Evolutionary conservation across 1,284 basidiomycete genomes (phyloP), one percentile per base, ranked within the genome.

Genomic region (Cutaneotrichosporon sp.): DNA sequence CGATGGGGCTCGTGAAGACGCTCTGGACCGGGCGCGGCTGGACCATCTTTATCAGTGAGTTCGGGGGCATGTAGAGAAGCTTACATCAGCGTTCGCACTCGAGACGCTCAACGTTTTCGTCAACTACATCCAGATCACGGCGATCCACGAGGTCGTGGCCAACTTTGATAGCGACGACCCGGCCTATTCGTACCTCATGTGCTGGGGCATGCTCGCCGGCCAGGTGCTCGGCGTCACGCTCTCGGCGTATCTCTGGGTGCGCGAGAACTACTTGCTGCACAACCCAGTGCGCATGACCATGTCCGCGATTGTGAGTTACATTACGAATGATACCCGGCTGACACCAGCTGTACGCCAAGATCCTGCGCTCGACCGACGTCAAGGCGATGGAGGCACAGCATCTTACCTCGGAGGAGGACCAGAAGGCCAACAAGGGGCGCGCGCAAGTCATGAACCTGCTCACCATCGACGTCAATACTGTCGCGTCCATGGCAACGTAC

Each of bases 381-480:
- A 74, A 75, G 65, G 67, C 73, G 0, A 69, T 76, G 59, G 76
- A 80, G 58, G 73, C 77, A 2, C 72, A 77, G 33, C 66, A 74
- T 22, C 61, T 71, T 16, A 59, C 54, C 6, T 68, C 66, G 0
- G 64, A 60, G 5, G 70, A 74, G 18, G 67, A 67, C 24, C 62
- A 63, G 6, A 58, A 54, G 11, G 62, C 62, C 4, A 67, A 63
- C 36, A 70, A 73, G 56, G 76, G 77, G 25, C 60, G 77, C 34
- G 69, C 66, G 34, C 75, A 79, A 56, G 72, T 76, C 50, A 72
- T 80, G 68, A 79, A 80, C 64, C 63, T 80, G 24, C 61, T 80
- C 18, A 76, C 74, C 3, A 76, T 77, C 29, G 79, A 80, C 62
- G 64, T 69, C 1, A 58, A 59, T 16, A 69, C 66, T 7, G 67